These are phyloP conservation scores for Penicillium sp. DNA, from an alignment of 2,329 filamentous ascomycete species.

Conservation along the genomic window DNA sequence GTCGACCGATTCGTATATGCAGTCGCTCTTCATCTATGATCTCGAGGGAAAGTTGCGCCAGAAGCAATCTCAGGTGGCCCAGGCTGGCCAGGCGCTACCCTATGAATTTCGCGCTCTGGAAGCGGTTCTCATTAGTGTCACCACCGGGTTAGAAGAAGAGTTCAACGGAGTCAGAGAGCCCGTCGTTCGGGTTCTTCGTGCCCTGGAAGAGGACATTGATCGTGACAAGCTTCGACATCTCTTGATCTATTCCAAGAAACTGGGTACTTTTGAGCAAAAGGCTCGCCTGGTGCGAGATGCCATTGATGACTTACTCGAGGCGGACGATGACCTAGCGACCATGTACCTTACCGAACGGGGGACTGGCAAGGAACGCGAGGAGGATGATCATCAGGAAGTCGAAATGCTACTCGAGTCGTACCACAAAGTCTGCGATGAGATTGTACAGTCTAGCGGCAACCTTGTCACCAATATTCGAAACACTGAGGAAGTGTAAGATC, in stretches of 20 bases:
- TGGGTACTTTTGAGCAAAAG: constrained; percentile 97
- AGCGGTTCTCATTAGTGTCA: constrained; percentile 91
- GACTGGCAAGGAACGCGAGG: constrained; percentile 70
- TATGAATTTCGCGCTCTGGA: constrained; percentile 97
- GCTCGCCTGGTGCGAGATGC: constrained; percentile 91
- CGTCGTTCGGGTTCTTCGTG: constrained; percentile 82
- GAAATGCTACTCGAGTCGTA: constrained; percentile 97
- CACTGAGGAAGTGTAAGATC: constrained; percentile 90
- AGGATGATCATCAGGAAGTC: constrained; percentile 92
- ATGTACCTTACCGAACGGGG: constrained; percentile 96
- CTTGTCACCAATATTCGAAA: constrained; percentile 93
- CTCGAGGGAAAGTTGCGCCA: constrained; percentile 89
- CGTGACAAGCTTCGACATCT: constrained; percentile 88
- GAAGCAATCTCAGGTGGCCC: constrained; percentile 58
- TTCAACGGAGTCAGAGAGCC: constrained; percentile 93
- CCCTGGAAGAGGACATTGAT: constrained; percentile 95
- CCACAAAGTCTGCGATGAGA: constrained; percentile 96
- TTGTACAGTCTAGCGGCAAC: constrained; percentile 92
- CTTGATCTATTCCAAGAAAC: constrained; percentile 90
- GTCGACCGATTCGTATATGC: constrained; percentile 89
- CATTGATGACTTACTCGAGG: constrained; percentile 92
- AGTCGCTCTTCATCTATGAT: constrained; percentile 97
- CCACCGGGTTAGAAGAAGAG: constrained; percentile 86
- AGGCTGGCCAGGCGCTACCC: constrained; percentile 64
- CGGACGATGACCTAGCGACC: constrained; percentile 87